phyloP scores from a whole-genome alignment of 495 filamentous ascomycete genomes.

The Tuber aestivum region DNA sequence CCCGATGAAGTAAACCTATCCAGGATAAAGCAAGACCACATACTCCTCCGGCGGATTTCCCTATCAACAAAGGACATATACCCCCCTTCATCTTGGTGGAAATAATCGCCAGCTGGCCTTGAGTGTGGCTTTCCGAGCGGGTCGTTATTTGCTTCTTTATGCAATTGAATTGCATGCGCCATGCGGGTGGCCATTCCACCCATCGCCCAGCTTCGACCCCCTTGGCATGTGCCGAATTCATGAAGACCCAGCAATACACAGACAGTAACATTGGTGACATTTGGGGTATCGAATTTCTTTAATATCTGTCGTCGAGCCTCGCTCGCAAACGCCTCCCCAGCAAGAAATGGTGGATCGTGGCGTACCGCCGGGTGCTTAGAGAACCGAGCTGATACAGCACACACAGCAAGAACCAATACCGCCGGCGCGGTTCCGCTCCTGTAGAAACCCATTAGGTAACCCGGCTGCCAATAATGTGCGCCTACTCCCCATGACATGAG shows the following conservation, averaged over 20 bases:
- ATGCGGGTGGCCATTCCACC: constrained; percentile 92
- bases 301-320: constrained; percentile 77
- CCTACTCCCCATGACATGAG: neutral
- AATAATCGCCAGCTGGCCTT: constrained; percentile 51
- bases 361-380: constrained; percentile 88
- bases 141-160: constrained; percentile 87
- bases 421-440: constrained; percentile 66
- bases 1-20: constrained; percentile 96
- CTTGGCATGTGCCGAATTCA: constrained; percentile 95
- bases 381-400: constrained; percentile 87
- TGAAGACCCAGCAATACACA: constrained; percentile 83
- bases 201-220: constrained; percentile 89
- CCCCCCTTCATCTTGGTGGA: constrained; percentile 44
- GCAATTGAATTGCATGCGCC: constrained; percentile 92
- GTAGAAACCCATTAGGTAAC: constrained; percentile 3
- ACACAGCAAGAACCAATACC: constrained; percentile 82
- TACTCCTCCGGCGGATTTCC: constrained; percentile 84
- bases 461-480: constrained; percentile 3
- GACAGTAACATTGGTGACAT: constrained; percentile 88
- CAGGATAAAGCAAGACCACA: constrained; percentile 98
- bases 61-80: constrained; percentile 84
- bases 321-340: constrained; percentile 83
- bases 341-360: constrained; percentile 76
- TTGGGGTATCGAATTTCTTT: constrained; percentile 84
- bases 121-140: constrained; percentile 50